Conservation (phyloP, 164 flowering plant genomes). For the Buxus sempervirens region DNA sequence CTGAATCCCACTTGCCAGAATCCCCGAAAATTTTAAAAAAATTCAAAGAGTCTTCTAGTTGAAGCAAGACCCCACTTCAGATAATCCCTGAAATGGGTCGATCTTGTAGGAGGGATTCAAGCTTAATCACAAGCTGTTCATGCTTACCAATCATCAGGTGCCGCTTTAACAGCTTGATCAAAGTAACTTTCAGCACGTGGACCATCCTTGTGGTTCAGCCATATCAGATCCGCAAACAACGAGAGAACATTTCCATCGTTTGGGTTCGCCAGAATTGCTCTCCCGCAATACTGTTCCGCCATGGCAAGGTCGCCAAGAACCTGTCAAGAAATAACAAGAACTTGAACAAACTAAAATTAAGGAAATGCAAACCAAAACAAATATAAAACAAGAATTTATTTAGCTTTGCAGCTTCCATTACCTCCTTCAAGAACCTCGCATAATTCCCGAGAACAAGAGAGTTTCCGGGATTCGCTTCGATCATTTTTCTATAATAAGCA, state of each 20-base stretch:
- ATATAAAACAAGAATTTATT: too few relatives aligned
- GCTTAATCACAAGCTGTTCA: neutral
- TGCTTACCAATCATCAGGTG: conserved; percentile 77
- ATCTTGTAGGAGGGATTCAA: neutral
- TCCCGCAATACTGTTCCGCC: conserved; percentile 83
- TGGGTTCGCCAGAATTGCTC: conserved; percentile 75
- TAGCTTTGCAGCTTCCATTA: conserved; percentile 8
- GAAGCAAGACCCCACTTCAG: neutral
- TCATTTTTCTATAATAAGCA: conserved; percentile 52
- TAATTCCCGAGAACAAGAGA: conserved; percentile 52
- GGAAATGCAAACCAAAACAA: too few relatives aligned
- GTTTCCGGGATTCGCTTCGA: conserved; percentile 58
- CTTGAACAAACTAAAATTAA: neutral
- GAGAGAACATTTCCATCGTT: conserved; percentile 61
- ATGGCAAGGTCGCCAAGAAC: conserved; percentile 57
- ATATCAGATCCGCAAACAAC: conserved; percentile 67
- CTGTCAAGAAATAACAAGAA: conserved; percentile 28
- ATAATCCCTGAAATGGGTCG: neutral
- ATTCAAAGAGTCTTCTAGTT: neutral
- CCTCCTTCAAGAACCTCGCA: conserved; percentile 64
- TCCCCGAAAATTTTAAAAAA: neutral
- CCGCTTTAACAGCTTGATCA: conserved; percentile 79
- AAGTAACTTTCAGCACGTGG: conserved; percentile 66
- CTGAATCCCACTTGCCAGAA: neutral
- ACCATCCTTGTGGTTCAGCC: conserved; percentile 63